Evolutionary conservation across 768 basidiomycete species (phyloP), one percentile per base, ranked within the genome.

Genomic region (Infundibulicybe gibba): DNA sequence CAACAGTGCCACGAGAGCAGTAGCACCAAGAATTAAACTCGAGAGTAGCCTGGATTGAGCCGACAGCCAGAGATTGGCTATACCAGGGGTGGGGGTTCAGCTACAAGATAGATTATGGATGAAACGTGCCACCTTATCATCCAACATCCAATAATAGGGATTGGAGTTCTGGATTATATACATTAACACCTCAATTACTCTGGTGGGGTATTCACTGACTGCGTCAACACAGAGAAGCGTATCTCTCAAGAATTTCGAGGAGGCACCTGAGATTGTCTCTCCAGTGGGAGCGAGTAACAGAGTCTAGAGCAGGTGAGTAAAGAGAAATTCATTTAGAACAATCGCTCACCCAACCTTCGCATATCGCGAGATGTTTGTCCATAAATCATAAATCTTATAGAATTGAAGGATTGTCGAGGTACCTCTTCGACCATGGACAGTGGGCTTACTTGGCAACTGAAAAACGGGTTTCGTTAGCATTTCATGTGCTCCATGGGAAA

Each of bases 131-230:
- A n/a, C 55, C 70, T 44, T 60, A 87, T 83, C 83, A 69, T 82
- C 87, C 90, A 88, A 93, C 78, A 88, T 86, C 93, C 93, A 94
- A 58, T 88, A 92, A 60, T 82, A 87, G 2, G 89, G 89, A 58
- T 81, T 89, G 13, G 80, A 57, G 49, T 76, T 77, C 72, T 76
- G 2, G 21, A 45, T 12, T 3, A 31, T 14, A 15, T 33, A 50
- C 50, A 25, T 25, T 8, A 8, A 25, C 8, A 25, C 8, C 25
- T 8, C 25, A 3, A 25, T 25, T 25, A 25, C 25, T 25, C 25
- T 8, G 25, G n/a, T n/a, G 8, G 8, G 3, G 8, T 4, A 25
- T 25, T 41, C 33, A 65, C 83, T 52, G 50, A 89, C 86, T 32
- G 87, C 89, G 59, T 92, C 90, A 16, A 87, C 85, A 50, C 81